Base-by-base conservation (phyloP, 139 green algal species). In the Coelastrella sp. region DNA sequence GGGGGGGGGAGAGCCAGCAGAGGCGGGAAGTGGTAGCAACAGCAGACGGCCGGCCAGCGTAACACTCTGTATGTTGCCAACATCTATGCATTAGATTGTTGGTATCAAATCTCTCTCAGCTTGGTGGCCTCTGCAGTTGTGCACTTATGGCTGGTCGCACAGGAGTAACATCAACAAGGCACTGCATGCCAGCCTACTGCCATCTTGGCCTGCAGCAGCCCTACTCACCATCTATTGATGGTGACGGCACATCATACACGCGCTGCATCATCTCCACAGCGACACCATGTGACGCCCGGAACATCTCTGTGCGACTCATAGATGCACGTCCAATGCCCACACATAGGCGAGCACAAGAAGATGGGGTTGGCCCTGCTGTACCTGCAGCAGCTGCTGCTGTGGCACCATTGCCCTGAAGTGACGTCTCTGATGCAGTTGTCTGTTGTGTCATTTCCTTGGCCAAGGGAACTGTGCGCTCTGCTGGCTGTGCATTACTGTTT, bases 241-340 rank as follows among this genome's bases (percentile, higher is more conserved):
- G 80, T 61, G 68, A 89, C 0, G 86, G 85, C 79, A 95, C 80
- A 3, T 78, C n/a, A 75, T 89, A 95, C 78, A 95, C 84, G 1
- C 91, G 87, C 79, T 93, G 78, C 83, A 89, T 70, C 65, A 95
- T 82, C 65, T 86, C 70, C 49, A 98, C 93, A 4, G 93, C 97
- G 56, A 93, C 78, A 7, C 93, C 93, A 61, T 84, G 14, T 24
- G 90, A 81, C 12, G 27, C 20, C 11, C 91, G 89, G 88, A 98
- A 98, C 85, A 99, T 95, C 65, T 96, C 93, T 15, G 86, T 72
- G 7, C 97, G 92, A 15, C 91, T 94, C 59, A 98, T 74, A 86
- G 81, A 57, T 22, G 92, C 85, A 19, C 88, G 72, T 9, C 95
- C 96, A 12, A 95, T 59, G 17, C 97, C 96, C 59, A 98, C 93